These are phyloP conservation scores for Cruciata laevipes DNA, from an alignment of 257 asterid genomes.

Conservation along the genomic window DNA sequence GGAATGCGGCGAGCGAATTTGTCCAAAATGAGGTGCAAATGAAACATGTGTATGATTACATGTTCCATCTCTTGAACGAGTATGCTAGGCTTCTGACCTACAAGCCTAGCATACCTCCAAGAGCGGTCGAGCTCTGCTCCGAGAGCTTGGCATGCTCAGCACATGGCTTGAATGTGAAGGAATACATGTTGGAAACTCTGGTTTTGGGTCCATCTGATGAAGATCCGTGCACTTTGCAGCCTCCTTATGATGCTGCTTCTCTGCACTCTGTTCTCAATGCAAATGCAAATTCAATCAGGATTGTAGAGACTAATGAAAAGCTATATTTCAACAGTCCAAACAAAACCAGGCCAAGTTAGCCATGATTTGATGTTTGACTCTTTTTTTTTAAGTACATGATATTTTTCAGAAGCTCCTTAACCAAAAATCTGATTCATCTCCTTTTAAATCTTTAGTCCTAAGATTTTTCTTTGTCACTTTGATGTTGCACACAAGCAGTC, in stretches of 20 bases:
- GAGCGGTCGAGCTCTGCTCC: slow-evolving; percentile 59
- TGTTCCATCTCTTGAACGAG: slow-evolving; percentile 63
- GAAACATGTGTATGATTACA: slow-evolving; percentile 78
- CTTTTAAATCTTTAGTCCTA: too few species aligned
- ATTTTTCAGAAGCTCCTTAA: too few species aligned
- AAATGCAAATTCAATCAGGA: slow-evolving; percentile 28
- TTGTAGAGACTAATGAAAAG: slow-evolving; percentile 56
- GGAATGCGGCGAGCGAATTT: slow-evolving; percentile 54
- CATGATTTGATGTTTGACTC: background rate
- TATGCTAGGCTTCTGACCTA: slow-evolving; percentile 63
- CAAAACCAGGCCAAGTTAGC: slow-evolving; percentile 13
- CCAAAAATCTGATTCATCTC: too few species aligned
- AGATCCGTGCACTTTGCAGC: slow-evolving; percentile 53
- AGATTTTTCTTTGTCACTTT: too few species aligned
- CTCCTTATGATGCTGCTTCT: slow-evolving; percentile 49
- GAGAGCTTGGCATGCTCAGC: slow-evolving; percentile 64
- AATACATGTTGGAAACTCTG: slow-evolving; percentile 50
- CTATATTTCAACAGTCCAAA: slow-evolving; percentile 35
- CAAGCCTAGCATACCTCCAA: slow-evolving; percentile 52
- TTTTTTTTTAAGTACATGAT: too few species aligned
- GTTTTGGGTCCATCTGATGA: slow-evolving; percentile 34
- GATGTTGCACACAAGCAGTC: too few species aligned
- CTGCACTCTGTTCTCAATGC: slow-evolving; percentile 34
- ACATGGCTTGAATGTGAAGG: slow-evolving; percentile 29
- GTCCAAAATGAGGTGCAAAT: slow-evolving; percentile 46